Evolutionary conservation across 2,329 filamentous ascomycete genomes (phyloP), one percentile per base, ranked within the genome.

Genomic region (Blastomyces percursus): DNA sequence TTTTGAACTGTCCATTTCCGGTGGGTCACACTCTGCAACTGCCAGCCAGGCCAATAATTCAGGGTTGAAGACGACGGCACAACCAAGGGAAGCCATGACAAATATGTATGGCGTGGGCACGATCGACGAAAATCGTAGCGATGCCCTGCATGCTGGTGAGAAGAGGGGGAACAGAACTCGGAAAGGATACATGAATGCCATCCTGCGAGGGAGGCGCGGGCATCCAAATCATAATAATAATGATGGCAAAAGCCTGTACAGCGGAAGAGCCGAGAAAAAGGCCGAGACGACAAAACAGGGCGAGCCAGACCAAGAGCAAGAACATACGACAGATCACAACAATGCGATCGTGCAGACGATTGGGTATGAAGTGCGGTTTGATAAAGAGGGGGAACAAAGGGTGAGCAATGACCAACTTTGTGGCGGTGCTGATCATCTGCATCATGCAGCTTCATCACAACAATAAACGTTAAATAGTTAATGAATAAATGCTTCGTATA

Each of bases 311-410:
- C 44, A 40, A 21, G 54, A 38, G 6, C 66, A 67, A 8, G 67
- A 67, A 11, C 67, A 67, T 21, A 61, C 66, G 57, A 64, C 67
- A 61, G 66, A 66, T 11, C 60, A 67, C 2, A 66, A 66, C 3
- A 65, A 65, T 35, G 64, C 66, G n/a, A 70, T 69, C 55, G 50
- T 69, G 56, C 67, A 69, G 40, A 67, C 67, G 8, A 66, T 65
- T 44, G 68, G 68, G 48, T 69, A 68, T 61, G 62, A 63, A 35
- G 67, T 69, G 48, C 62, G 67, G 58, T 68, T 65, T 59, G 68
- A 69, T 61, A 71, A n/a, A 3, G 38, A 38, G 16, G 44, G 40
- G 21, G 61, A 54, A 56, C 54, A 56, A 56, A 56, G 54, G 21
- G 35, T n/a, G 54, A 56, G 54, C 32, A 56, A 21, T 40, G 54